Conservation (phyloP, 345 rosid species). For the Mercurialis annua region DNA sequence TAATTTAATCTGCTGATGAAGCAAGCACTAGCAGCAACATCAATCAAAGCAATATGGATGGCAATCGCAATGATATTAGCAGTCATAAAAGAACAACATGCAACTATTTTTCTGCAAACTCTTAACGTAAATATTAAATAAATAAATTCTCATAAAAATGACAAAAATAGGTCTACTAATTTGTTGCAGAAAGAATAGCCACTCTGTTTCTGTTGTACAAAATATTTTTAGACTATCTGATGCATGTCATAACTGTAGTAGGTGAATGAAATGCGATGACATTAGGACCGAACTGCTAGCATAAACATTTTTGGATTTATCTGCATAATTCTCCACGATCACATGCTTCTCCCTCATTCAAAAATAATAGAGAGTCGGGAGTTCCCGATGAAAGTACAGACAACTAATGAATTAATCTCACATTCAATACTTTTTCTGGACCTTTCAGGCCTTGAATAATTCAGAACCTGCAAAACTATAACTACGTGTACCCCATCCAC, state of each 20-base stretch:
- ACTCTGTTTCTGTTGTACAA: background rate
- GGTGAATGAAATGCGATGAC: background rate
- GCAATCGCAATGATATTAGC: background rate
- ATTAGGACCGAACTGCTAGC: background rate
- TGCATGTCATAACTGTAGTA: background rate
- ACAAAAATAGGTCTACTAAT: background rate
- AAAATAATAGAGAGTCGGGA: background rate
- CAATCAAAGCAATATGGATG: background rate
- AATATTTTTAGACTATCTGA: background rate
- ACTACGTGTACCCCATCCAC: conserved; percentile 8
- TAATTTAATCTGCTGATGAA: background rate
- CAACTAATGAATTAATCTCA: background rate
- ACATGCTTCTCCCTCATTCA: background rate
- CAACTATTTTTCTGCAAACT: background rate
- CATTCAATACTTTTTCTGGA: background rate
- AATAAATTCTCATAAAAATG: background rate
- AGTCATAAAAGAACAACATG: background rate
- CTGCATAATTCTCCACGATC: background rate
- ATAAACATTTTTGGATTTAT: background rate
- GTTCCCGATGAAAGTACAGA: background rate
- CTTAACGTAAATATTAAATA: background rate
- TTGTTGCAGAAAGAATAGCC: background rate
- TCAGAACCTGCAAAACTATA: background rate
- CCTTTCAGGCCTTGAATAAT: background rate
- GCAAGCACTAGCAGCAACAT: background rate